Evolutionary conservation across 1,284 basidiomycete genomes (phyloP), one percentile per base, ranked within the genome.

Genomic region (Ceratobasidium sp.): DNA sequence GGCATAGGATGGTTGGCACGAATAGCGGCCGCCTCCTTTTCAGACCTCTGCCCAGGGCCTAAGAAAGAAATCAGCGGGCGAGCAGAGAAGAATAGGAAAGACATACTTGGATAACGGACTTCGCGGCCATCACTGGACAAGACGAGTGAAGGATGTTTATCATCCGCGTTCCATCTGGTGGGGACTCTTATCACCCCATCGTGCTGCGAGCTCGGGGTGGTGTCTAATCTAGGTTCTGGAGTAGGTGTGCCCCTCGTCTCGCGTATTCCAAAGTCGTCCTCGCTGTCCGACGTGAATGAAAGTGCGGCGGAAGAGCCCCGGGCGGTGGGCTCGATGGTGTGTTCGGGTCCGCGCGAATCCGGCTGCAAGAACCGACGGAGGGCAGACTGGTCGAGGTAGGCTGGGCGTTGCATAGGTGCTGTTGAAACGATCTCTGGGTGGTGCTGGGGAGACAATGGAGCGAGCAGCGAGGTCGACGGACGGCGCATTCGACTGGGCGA

Each of bases 21-120:
- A 8, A 94, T 92, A 44, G 95, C 88, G 32, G 93, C 92, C 0
- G 95, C 93, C 76, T 97, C 95, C 76, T 90, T 90, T 71, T 95
- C 92, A n/a, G 87, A 89, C 76, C 85, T 84, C 78, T 86, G 87
- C 15, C 87, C 85, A 17, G 61, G 57, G 34, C 43, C 76, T 76
- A 44, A 7, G 22, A 25, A 40, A 29, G 29, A 51, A 25, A 57
- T 56, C n/a, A 68, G 62, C 62, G 22, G 51, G 29, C 29, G 13
- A 17, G 43, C 43, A 44, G 22, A 22, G 37, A 40, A 15, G 52
- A 62, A 66, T 62, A 67, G 64, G 11, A 51, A 15, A 49, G 49
- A 82, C 82, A 67, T 73, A 88, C 92, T 91, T 78, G 89, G 87
- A 81, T 91, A 93, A 19, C 87, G 87, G 66, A 94, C 83, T 74